Base-by-base conservation (phyloP, 345 rosid species). In the Eutrema heterophyllum region DNA sequence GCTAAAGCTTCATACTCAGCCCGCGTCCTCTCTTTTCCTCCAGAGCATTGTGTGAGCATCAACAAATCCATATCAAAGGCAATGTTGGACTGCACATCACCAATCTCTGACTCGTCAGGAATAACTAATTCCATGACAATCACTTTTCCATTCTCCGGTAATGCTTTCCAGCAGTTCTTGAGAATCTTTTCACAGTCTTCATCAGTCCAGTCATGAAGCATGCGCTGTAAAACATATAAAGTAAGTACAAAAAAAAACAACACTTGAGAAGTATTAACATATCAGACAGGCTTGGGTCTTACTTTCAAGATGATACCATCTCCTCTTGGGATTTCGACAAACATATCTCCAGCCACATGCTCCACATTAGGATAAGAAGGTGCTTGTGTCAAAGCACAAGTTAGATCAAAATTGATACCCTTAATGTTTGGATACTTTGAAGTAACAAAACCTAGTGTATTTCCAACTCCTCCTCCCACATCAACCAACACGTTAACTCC, bases 301-400 rank as follows among this genome's bases (percentile, higher is more conserved):
- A 81, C 79, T 76, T 81, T 81, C 75, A 85, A 73, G 64, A 85
- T 72, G 51, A 83, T 80, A 21, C 81, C 80, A 56, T 85, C 80
- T 36, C 78, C 86, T 40, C 44, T 58, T 10, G 88, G 88, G 57
- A 85, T 66, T 52, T 57, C 21, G 7, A 30, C 38, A 59, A 76
- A 75, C 79, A 83, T 81, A 64, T 85, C 83, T 54, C 83, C 83
- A 36, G 78, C 73, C 1, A 77, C 81, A 74, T 81, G 79, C 24
- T 77, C 67, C 30, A 83, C 74, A 35, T 79, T 77, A 71, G 71
- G 80, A 45, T 41, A 70, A 15, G 67, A 32, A 41, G 72, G 76
- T 11, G 80, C 80, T 38, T 56, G 75, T 56, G 54, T 41, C 33
- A 77, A 44, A 26, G 74, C 80, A 55, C 75, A 72, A 48, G 72